These are phyloP conservation scores for Kondoa malvinella DNA, from an alignment of 768 basidiomycete genomes.

Conservation along the genomic window DNA sequence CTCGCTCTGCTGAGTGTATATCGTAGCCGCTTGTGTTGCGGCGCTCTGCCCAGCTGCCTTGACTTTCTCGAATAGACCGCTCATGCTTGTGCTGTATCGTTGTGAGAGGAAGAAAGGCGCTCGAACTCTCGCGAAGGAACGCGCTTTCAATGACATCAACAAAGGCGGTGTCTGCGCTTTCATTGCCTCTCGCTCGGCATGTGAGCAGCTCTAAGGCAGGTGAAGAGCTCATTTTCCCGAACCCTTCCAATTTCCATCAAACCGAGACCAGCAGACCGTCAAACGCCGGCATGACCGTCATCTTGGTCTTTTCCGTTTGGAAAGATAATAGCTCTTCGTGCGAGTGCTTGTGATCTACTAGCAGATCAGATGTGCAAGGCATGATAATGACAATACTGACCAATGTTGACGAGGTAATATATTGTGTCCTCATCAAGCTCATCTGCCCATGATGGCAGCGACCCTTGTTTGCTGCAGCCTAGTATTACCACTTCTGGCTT, in stretches of 20 bases:
- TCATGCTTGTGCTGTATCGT: neutral
- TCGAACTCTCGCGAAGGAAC: neutral
- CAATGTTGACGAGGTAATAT: neutral
- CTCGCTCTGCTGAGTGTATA: neutral
- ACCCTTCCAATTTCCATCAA: no score
- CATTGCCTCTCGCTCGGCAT: no score
- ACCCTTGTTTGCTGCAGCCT: neutral
- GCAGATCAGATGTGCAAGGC: neutral
- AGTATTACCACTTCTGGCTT: neutral
- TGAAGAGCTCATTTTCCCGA: no score
- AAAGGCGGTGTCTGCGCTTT: neutral
- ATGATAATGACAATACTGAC: neutral
- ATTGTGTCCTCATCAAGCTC: neutral
- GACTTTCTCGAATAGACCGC: conserved; percentile 6
- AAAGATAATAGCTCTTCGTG: no score
- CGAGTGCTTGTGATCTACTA: no score
- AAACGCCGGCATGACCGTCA: no score
- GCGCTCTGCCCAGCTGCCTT: neutral
- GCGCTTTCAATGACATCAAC: neutral
- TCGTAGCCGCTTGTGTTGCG: neutral
- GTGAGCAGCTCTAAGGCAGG: no score
- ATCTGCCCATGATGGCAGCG: neutral
- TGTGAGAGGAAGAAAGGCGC: neutral
- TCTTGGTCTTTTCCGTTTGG: no score
- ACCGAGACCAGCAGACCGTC: no score